These are phyloP conservation scores for Tuber indicum DNA, from an alignment of 495 filamentous ascomycete genomes.

Conservation along the genomic window DNA sequence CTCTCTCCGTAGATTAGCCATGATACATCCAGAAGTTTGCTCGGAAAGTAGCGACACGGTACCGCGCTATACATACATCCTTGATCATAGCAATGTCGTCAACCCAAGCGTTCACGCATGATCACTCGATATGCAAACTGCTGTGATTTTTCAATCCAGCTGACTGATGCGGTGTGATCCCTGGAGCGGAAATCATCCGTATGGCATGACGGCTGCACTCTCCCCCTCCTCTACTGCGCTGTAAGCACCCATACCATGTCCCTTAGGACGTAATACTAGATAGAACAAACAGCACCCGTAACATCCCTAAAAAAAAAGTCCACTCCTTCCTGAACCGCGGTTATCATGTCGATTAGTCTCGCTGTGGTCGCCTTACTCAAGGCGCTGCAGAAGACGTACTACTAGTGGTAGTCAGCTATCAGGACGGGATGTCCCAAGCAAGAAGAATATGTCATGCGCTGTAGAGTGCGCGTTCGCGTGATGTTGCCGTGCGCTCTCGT, in stretches of 20 bases:
- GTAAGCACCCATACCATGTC: not conserved
- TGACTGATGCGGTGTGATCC: not conserved
- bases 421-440: not conserved
- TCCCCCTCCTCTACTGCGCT: not conserved
- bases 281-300: not conserved
- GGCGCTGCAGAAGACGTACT: not conserved
- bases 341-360: not conserved
- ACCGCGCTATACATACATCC: not conserved
- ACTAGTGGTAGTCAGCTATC: not conserved
- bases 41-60: not conserved
- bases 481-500: too few relatives aligned
- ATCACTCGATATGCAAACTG: not conserved
- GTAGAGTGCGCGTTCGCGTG: too few relatives aligned
- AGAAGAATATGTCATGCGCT: too few relatives aligned
- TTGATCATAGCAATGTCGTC: not conserved
- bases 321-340: not conserved
- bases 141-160: not conserved
- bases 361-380: not conserved
- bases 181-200: not conserved
- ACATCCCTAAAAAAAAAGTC: not conserved
- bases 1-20: not conserved
- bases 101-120: not conserved
- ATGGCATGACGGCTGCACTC: not conserved
- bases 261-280: not conserved
- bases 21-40: not conserved